Evolutionary conservation across 768 basidiomycete genomes (phyloP).

Genomic region (Chalciporus piperatus): DNA sequence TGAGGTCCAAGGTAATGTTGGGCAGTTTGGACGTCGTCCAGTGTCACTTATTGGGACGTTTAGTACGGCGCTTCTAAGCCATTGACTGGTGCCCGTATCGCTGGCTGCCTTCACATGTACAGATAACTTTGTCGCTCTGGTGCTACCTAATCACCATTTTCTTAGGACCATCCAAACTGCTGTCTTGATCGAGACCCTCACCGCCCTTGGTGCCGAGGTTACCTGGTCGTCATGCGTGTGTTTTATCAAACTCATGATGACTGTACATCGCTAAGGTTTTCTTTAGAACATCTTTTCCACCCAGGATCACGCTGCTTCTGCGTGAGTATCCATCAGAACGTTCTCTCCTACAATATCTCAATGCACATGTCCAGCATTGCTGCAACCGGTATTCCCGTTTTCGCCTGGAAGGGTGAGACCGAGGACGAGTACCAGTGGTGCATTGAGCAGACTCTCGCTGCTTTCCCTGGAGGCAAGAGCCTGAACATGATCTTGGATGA

Average conservation of each 20-base stretch:
- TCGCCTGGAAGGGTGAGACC: conserved; percentile 99
- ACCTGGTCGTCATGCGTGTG: conserved; percentile 97
- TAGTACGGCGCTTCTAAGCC: conserved; percentile 82
- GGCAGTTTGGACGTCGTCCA: conserved; percentile 3
- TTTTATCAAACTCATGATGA: conserved; percentile 10
- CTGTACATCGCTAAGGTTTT: neutral
- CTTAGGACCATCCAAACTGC: conserved; percentile 96
- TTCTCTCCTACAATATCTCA: conserved; percentile 1
- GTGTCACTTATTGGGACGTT: conserved; percentile 7
- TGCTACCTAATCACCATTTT: conserved; percentile 3
- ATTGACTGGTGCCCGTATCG: conserved; percentile 91
- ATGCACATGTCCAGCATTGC: conserved; percentile 62
- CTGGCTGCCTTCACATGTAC: conserved; percentile 97
- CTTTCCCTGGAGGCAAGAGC: conserved; percentile 79
- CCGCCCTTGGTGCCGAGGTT: conserved; percentile 93
- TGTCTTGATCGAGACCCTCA: conserved; percentile 97
- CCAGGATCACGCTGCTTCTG: conserved; percentile 98
- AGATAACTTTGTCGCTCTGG: conserved; percentile 17
- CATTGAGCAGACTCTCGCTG: conserved; percentile 90
- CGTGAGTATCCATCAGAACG: conserved; percentile 47
- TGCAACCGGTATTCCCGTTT: conserved; percentile 97
- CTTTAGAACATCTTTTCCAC: conserved; percentile 97
- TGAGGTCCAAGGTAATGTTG: conserved; percentile 71
- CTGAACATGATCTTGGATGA: conserved; percentile 99
- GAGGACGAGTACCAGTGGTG: conserved; percentile 99